phyloP scores from a whole-genome alignment of 257 asterid genomes.

The Plantago ovata region DNA sequence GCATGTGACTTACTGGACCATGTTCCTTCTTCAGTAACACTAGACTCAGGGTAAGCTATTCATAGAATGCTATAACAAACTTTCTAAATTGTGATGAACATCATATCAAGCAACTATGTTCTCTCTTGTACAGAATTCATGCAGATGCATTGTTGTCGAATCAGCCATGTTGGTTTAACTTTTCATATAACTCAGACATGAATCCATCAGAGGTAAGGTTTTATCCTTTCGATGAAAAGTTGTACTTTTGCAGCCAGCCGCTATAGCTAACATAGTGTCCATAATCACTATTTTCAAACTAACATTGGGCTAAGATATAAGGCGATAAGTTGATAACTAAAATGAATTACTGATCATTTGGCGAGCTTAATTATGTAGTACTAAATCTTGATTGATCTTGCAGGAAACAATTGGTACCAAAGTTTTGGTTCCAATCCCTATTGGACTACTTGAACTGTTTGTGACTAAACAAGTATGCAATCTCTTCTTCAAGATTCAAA shows the following conservation, averaged over 20 bases:
- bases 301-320: too few species aligned
- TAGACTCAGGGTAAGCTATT: conserved; percentile 43
- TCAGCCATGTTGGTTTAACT: conserved; percentile 47
- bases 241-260: too few species aligned
- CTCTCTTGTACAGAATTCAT: conserved; percentile 28
- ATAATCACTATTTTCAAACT: too few species aligned
- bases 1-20: conserved; percentile 43
- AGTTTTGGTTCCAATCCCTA: conserved; percentile 36
- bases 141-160: conserved; percentile 38
- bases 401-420: conserved; percentile 50
- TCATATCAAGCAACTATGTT: not conserved
- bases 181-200: conserved; percentile 30
- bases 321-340: too few species aligned
- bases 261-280: too few species aligned
- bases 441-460: conserved; percentile 47
- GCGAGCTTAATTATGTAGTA: not conserved
- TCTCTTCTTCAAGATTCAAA: not conserved
- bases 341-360: too few species aligned
- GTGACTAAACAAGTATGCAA: conserved; percentile 36
- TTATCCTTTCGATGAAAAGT: not conserved
- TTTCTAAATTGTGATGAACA: not conserved
- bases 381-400: not conserved
- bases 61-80: not conserved
- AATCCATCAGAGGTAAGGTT: conserved; percentile 32
- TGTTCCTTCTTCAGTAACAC: conserved; percentile 32